phyloP scores from a whole-genome alignment of 148 eudicot species.

The Bassia scoparia region DNA sequence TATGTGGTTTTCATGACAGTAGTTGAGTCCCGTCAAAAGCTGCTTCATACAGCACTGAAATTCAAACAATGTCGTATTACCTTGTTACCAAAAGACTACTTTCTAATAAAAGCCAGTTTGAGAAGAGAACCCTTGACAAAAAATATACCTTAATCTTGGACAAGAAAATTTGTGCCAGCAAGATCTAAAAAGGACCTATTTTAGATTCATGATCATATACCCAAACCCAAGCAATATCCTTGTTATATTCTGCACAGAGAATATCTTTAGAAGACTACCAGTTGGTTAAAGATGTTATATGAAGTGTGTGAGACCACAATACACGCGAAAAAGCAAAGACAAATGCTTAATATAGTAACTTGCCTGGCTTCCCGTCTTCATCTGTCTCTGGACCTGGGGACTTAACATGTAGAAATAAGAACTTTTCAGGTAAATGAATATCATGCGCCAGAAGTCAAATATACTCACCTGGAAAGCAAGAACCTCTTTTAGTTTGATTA shows the following conservation, averaged over 20 bases:
- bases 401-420: neutral
- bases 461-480: slow-evolving; percentile 49
- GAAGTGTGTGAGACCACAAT: neutral
- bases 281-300: neutral
- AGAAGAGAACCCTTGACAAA: neutral
- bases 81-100: neutral
- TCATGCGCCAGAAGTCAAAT: neutral
- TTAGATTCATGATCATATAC: slow-evolving; percentile 97
- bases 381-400: slow-evolving; percentile 29
- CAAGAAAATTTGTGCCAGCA: slow-evolving; percentile 54
- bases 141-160: slow-evolving; percentile 32
- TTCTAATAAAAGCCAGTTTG: neutral
- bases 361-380: slow-evolving; percentile 32
- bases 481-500: slow-evolving; percentile 54
- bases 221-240: slow-evolving; percentile 87
- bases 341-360: slow-evolving; percentile 1
- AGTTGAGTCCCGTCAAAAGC: slow-evolving; percentile 87
- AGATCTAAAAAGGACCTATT: no score
- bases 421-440: neutral
- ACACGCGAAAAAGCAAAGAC: neutral
- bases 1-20: slow-evolving; percentile 90
- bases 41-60: slow-evolving; percentile 85
- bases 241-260: slow-evolving; percentile 41
- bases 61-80: neutral
- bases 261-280: neutral